Percentiles rank a stretch among this genome's conserved stretches.
phyloP scores from a whole-genome alignment of 1,284 basidiomycete species.

The Cutaneotrichosporon cavernicola region DNA sequence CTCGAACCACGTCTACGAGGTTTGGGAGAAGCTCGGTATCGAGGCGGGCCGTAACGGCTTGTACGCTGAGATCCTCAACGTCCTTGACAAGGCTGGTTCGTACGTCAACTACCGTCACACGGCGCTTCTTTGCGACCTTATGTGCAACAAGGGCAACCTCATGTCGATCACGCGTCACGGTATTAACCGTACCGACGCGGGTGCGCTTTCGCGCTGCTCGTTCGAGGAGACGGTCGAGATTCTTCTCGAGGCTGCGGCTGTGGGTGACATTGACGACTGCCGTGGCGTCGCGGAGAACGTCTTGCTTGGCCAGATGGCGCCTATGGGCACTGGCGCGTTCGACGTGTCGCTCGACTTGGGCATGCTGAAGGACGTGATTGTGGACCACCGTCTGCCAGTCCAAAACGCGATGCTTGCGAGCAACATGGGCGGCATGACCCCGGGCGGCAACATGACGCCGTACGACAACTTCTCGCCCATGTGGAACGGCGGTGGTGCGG shows the following conservation, averaged over 20 bases:
- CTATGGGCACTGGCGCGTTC: conserved; percentile 93
- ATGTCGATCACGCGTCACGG: conserved; percentile 99
- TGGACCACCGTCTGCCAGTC: conserved; percentile 88
- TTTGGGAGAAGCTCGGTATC: conserved; percentile 95
- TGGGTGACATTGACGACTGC: conserved; percentile 97
- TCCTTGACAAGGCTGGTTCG: conserved; percentile 99
- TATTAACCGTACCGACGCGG: conserved; percentile 96
- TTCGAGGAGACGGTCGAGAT: conserved; percentile 99
- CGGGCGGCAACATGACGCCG: conserved; percentile 81
- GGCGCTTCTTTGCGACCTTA: conserved; percentile 91
- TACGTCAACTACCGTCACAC: conserved; percentile 99
- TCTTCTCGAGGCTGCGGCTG: conserved; percentile 95
- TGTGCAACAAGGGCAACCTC: conserved; percentile 92
- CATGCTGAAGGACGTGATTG: conserved; percentile 98
- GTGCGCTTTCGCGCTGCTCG: conserved; percentile 95
- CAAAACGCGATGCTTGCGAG: conserved; percentile 77
- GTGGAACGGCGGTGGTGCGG: conserved; percentile 59
- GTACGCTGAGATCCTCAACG: conserved; percentile 84
- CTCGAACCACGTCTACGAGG: conserved; percentile 95
- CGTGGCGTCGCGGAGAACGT: conserved; percentile 98
- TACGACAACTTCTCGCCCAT: conserved; percentile 81
- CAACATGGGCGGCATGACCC: conserved; percentile 85
- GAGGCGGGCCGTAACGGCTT: conserved; percentile 94
- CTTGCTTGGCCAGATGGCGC: conserved; percentile 97
- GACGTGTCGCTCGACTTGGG: conserved; percentile 95